phyloP scores from a whole-genome alignment of 2,329 filamentous ascomycete species.

The Fusarium albosuccineum region DNA sequence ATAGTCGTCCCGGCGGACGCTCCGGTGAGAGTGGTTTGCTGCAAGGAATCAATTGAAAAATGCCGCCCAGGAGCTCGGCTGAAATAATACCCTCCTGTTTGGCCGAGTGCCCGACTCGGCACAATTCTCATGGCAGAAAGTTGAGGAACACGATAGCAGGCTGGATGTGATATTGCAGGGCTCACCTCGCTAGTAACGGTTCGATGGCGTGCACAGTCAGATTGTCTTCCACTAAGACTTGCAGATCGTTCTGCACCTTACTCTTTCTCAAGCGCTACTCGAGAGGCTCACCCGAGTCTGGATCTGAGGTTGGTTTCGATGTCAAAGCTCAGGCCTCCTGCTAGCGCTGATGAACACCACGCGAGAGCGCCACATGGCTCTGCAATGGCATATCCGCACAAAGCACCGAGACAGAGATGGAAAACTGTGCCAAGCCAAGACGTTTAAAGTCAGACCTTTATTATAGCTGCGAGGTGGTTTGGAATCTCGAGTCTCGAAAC shows the following conservation, averaged over 20 bases:
- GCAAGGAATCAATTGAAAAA: constrained; percentile 1
- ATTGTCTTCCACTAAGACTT: constrained; percentile 3
- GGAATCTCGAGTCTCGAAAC: no score
- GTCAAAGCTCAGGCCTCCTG: constrained; percentile 6
- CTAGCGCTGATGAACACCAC: constrained; percentile 2
- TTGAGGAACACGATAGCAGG: no score
- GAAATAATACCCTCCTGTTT: neutral
- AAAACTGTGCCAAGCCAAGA: neutral
- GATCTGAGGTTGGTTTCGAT: neutral
- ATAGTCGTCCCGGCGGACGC: neutral
- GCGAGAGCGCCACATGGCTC: constrained; percentile 5
- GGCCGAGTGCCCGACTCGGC: neutral
- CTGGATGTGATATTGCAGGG: no score
- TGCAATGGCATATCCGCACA: neutral
- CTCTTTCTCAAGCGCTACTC: neutral
- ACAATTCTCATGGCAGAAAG: no score
- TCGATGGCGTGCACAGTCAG: neutral
- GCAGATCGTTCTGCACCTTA: neutral
- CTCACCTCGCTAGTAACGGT: no score
- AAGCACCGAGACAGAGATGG: no score
- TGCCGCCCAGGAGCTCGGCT: neutral
- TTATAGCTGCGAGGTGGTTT: no score
- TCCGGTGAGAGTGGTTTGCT: constrained; percentile 16
- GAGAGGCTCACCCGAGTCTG: neutral
- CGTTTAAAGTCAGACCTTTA: neutral